phyloP scores from a whole-genome alignment of 768 basidiomycete genomes.

The Hypholoma sublateritium region DNA sequence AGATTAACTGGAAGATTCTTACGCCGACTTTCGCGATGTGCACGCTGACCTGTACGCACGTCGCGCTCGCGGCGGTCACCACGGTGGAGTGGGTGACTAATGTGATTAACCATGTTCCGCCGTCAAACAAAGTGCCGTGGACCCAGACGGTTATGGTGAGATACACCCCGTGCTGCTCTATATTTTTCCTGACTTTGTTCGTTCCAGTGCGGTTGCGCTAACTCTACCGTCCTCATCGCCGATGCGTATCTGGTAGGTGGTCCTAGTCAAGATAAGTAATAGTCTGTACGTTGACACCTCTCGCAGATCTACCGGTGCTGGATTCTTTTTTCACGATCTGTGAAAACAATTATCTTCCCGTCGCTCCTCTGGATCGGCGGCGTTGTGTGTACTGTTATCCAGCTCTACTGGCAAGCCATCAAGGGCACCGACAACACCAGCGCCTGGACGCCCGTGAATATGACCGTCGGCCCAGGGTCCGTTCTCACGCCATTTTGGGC shows the following conservation, averaged over 20 bases:
- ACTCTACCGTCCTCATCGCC: slow-evolving; percentile 8
- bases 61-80: not conserved
- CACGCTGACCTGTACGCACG: not conserved
- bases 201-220: slow-evolving; percentile 7
- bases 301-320: slow-evolving; percentile 23
- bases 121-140: not conserved
- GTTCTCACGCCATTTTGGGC: slow-evolving; percentile 12
- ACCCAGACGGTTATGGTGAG: slow-evolving; percentile 5
- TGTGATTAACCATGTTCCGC: not conserved
- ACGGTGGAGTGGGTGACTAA: not conserved
- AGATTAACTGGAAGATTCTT: slow-evolving; percentile 8
- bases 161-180: too few species aligned
- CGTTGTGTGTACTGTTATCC: slow-evolving; percentile 4
- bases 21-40: slow-evolving; percentile 1
- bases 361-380: slow-evolving; percentile 17
- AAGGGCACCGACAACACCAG: not conserved
- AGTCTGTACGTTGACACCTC: not conserved
- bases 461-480: slow-evolving; percentile 1
- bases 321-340: slow-evolving; percentile 16
- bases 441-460: not conserved
- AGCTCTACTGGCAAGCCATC: slow-evolving; percentile 11
- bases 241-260: slow-evolving; percentile 12
- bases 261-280: not conserved
- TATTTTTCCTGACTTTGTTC: not conserved
- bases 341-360: slow-evolving; percentile 11